Conservation (phyloP, 2,329 filamentous ascomycete species). For the Aspergillus sp. region DNA sequence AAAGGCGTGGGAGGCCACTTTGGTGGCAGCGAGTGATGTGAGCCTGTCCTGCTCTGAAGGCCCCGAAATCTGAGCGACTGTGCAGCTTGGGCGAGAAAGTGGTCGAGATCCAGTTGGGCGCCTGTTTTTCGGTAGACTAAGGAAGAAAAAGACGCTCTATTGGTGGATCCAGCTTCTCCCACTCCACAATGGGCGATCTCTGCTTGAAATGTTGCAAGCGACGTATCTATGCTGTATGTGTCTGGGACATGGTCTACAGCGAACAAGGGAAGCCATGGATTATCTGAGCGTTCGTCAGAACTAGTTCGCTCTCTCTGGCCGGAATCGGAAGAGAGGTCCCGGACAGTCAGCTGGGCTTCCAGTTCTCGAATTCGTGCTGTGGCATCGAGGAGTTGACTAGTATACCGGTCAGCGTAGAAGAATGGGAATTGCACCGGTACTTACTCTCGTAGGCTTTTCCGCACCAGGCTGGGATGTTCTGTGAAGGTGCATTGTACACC, state of each 20-base stretch:
- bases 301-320: neutral
- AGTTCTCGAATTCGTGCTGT: conserved; percentile 23
- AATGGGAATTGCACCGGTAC: neutral
- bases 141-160: conserved; percentile 21
- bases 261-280: neutral
- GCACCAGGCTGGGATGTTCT: conserved; percentile 10
- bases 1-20: conserved; percentile 24
- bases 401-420: neutral
- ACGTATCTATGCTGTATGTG: conserved; percentile 20
- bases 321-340: neutral
- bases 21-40: conserved; percentile 6
- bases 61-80: conserved; percentile 15
- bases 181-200: conserved; percentile 26
- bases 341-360: conserved; percentile 15
- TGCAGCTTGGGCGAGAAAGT: conserved; percentile 19
- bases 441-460: conserved; percentile 26
- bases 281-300: neutral
- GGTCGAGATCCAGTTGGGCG: conserved; percentile 23
- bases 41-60: conserved; percentile 1
- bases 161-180: conserved; percentile 18
- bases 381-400: conserved; percentile 25
- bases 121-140: conserved; percentile 21
- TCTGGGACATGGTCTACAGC: conserved; percentile 17
- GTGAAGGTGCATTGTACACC: conserved; percentile 26
- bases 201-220: conserved; percentile 22